Conservation (phyloP, 306 rosid species). For the Vachellia collinsii region DNA sequence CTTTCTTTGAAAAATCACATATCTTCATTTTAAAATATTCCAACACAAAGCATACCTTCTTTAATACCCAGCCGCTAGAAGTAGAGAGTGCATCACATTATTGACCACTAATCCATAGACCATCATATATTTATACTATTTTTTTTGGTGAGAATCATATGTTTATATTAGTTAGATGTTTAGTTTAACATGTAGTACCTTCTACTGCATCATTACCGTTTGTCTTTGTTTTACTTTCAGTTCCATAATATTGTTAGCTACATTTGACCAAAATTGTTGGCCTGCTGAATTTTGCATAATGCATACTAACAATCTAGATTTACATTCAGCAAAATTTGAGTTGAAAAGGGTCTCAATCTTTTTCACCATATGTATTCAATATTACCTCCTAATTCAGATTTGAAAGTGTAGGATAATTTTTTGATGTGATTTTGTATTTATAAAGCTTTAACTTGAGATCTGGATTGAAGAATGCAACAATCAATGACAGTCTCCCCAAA, state of each 20-base stretch:
- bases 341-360: neutral
- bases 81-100: neutral
- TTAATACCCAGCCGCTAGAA: neutral
- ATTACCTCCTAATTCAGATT: neutral
- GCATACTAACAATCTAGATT: neutral
- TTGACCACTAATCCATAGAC: neutral
- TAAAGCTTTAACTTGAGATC: too few species aligned
- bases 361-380: neutral
- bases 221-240: neutral
- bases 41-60: constrained; percentile 42
- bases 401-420: too few species aligned
- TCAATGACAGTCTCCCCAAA: too few species aligned
- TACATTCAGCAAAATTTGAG: neutral
- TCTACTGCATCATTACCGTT: neutral
- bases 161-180: neutral
- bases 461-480: too few species aligned
- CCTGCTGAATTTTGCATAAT: neutral
- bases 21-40: too few species aligned
- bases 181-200: neutral
- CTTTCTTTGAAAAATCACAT: too few species aligned
- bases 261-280: neutral
- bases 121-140: neutral
- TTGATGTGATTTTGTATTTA: neutral
- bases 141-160: too few species aligned
- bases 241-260: neutral